phyloP scores from a whole-genome alignment of 257 asterid species.

The Thymus quinquecostatus region DNA sequence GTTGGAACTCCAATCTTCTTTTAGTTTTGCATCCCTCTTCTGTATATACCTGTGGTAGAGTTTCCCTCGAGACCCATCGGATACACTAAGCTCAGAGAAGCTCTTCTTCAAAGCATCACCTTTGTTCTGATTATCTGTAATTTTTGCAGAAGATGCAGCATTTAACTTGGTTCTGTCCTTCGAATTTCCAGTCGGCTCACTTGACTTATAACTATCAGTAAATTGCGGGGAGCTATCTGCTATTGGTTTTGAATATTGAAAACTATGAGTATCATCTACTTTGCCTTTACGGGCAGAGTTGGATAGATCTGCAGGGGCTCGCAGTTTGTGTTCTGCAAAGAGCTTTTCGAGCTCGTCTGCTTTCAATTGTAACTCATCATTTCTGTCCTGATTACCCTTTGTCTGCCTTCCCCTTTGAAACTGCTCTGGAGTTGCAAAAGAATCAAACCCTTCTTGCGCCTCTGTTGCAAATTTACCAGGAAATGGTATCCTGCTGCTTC shows the following conservation, averaged over 20 bases:
- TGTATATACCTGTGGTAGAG: constrained; percentile 69
- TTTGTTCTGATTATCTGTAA: constrained; percentile 43
- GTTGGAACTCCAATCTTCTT: constrained; percentile 85
- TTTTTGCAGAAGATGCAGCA: constrained; percentile 36
- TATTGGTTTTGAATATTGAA: constrained; percentile 40
- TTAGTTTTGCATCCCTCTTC: constrained; percentile 88
- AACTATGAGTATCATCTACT: constrained; percentile 49
- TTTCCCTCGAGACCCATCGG: constrained; percentile 81
- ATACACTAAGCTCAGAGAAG: constrained; percentile 60
- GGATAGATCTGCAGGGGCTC: constrained; percentile 72
- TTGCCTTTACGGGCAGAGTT: constrained; percentile 50
- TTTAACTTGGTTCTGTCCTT: constrained; percentile 43
- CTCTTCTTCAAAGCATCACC: constrained; percentile 48
- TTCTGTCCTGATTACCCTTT: constrained; percentile 84
- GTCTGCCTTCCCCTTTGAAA: constrained; percentile 64
- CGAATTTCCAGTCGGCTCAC: constrained; percentile 50
- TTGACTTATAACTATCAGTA: constrained; percentile 37
- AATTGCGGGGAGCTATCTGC: constrained; percentile 43
- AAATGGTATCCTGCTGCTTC: constrained; percentile 35
- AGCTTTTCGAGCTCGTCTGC: constrained; percentile 95
- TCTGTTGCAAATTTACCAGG: constrained; percentile 48
- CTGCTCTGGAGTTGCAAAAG: constrained; percentile 58
- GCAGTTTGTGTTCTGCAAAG: constrained; percentile 75
- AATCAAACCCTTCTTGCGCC: constrained; percentile 45
- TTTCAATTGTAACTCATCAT: constrained; percentile 81